These are phyloP conservation scores for Vitis hybrid DNA, from an alignment of 177 flowering plant genomes.

Conservation along the genomic window DNA sequence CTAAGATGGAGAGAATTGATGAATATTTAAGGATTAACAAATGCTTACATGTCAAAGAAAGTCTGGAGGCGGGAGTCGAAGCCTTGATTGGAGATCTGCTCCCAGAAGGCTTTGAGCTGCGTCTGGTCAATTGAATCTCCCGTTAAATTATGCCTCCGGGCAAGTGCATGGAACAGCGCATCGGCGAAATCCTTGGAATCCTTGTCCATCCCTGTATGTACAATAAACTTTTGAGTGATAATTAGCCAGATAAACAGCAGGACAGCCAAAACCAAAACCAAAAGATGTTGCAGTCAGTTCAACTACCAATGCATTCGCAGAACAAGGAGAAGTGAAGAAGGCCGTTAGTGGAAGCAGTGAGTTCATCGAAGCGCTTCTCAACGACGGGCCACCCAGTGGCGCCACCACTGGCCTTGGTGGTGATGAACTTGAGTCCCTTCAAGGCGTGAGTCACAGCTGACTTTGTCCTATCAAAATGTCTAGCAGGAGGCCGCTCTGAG, in stretches of 20 bases:
- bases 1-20: not conserved
- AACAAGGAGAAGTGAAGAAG: constrained; percentile 25
- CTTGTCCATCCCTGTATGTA: constrained; percentile 33
- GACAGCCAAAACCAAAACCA: too few relatives aligned
- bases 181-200: constrained; percentile 39
- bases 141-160: constrained; percentile 19
- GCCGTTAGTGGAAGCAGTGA: constrained; percentile 24
- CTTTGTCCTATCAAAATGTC: constrained; percentile 17
- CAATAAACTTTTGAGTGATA: too few relatives aligned
- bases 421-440: constrained; percentile 36
- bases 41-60: constrained; percentile 49
- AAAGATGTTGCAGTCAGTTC: too few relatives aligned
- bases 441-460: constrained; percentile 33
- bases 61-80: constrained; percentile 51
- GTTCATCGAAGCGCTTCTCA: constrained; percentile 29
- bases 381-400: constrained; percentile 31
- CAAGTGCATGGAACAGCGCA: constrained; percentile 37
- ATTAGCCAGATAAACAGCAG: too few relatives aligned
- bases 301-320: constrained; percentile 37
- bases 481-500: constrained; percentile 5
- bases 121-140: constrained; percentile 20
- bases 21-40: not conserved
- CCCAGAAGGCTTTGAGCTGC: constrained; percentile 47
- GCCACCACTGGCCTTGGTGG: constrained; percentile 17
- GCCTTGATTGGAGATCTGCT: constrained; percentile 44